phyloP scores from a whole-genome alignment of 2,329 filamentous ascomycete genomes.

The Aaosphaeria arxii region DNA sequence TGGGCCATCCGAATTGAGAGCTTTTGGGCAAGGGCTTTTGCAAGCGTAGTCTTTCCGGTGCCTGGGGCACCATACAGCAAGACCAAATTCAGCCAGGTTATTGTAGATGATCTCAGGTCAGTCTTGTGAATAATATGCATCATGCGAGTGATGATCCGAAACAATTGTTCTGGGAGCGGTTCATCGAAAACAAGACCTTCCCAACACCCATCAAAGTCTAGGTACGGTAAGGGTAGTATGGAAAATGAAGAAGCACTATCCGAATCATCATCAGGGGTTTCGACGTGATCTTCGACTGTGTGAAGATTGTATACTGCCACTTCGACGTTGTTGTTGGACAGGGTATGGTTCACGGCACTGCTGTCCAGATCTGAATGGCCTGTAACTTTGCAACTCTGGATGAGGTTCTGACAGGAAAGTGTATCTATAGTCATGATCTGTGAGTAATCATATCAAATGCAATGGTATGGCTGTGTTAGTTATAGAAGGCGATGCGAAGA shows the following conservation, averaged over 20 bases:
- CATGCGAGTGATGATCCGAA: slow-evolving; percentile 41
- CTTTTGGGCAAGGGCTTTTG: slow-evolving; percentile 51
- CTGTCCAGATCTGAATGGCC: slow-evolving; percentile 4
- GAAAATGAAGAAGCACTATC: slow-evolving; percentile 4
- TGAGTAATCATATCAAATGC: background rate
- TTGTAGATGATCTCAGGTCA: slow-evolving; percentile 34
- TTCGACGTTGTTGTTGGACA: slow-evolving; percentile 8
- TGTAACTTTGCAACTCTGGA: slow-evolving; percentile 6
- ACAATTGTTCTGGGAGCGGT: slow-evolving; percentile 39
- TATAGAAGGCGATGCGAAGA: background rate
- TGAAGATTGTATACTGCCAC: slow-evolving; percentile 10
- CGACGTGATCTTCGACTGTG: slow-evolving; percentile 1
- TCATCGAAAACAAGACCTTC: slow-evolving; percentile 42
- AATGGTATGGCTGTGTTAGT: background rate
- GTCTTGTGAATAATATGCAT: slow-evolving; percentile 26
- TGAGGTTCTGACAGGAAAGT: background rate
- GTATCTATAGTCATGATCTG: background rate
- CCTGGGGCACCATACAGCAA: slow-evolving; percentile 45
- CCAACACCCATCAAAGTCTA: slow-evolving; percentile 12
- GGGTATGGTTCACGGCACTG: slow-evolving; percentile 3
- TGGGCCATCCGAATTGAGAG: slow-evolving; percentile 45
- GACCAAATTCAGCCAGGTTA: slow-evolving; percentile 46
- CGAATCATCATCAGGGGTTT: background rate
- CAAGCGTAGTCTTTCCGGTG: slow-evolving; percentile 44
- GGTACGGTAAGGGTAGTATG: slow-evolving; percentile 7